Base-by-base conservation (phyloP, 2,329 filamentous ascomycete species). In the Trichoderma sp. region DNA sequence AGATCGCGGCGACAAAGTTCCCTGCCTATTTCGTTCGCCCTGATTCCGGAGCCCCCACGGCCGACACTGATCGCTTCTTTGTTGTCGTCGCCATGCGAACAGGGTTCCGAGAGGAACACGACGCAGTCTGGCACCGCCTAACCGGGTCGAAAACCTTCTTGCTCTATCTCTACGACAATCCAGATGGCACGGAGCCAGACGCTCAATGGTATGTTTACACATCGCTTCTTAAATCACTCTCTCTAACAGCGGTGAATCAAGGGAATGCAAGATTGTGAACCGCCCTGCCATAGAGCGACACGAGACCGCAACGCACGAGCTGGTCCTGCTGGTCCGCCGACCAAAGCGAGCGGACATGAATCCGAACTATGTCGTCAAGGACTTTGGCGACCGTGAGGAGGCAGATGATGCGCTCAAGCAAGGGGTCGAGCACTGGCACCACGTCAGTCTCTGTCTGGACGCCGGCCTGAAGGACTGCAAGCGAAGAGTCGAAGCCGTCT, bases 1-100 rank as follows among this genome's bases (percentile, higher is more conserved):
- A 14, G 54, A 61, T 69, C 14, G 26, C 9, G 2, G 19, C 0
- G 1, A 24, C 17, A 26, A 56, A 56, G n/a, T 44, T 67, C 4
- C 50, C 24, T 7, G 66, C 19, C 15, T 69, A 69, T 39, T 69
- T 68, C 44, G 60, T 68, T 10, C 19, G 21, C 12, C 14, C 2
- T 17, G 26, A 21, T 14, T 1, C 2, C 4, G 5, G 26, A 5
- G n/a, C 5, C 26, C 45, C 24, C 24, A 28, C 24, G 10, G 43
- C 43, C 43, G 48, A 52, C 17, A 26, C 19, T 24, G 3, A 52
- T 6, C 26, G 4, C 15, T 52, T 52, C 28, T 15, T 62, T 21
- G 52, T 66, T 1, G 44, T 60, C 0, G 34, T 68, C 2, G 50
- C 55, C n/a, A n/a, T n/a, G n/a, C n/a, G n/a, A n/a, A n/a, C n/a